A percentile compares a stretch with the other conserved stretches of the same genome.
Evolutionary conservation across 2,329 filamentous ascomycete genomes (phyloP).

Genomic region (Fusarium algeriense): DNA sequence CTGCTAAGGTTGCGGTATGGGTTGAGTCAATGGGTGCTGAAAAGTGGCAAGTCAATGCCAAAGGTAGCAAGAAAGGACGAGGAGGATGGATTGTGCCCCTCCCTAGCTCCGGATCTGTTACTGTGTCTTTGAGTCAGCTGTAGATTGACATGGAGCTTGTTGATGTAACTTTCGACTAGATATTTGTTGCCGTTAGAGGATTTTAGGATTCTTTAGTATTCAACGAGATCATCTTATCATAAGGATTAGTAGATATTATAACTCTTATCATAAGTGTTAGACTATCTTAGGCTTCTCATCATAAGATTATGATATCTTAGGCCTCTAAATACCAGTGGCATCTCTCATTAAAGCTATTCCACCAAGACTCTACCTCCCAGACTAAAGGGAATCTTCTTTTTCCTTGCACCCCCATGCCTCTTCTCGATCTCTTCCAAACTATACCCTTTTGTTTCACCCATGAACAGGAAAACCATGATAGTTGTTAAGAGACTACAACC

Average conservation of each 20-base stretch:
- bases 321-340: too few relatives aligned
- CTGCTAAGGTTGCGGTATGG: slow-evolving; percentile 52
- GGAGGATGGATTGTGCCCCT: slow-evolving; percentile 41
- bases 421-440: slow-evolving; percentile 56
- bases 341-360: too few relatives aligned
- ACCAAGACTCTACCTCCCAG: not conserved
- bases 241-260: too few relatives aligned
- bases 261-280: too few relatives aligned
- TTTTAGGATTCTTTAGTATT: too few relatives aligned
- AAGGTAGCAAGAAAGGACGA: slow-evolving; percentile 11
- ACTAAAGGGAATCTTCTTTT: not conserved
- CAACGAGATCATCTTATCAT: too few relatives aligned
- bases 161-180: not conserved
- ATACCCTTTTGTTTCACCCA: slow-evolving; percentile 59
- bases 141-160: not conserved
- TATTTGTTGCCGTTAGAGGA: too few relatives aligned
- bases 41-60: slow-evolving; percentile 18
- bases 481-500: slow-evolving; percentile 55
- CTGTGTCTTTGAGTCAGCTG: slow-evolving; percentile 1
- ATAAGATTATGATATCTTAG: too few relatives aligned
- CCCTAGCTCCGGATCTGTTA: not conserved
- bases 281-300: too few relatives aligned
- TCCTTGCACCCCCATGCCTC: slow-evolving; percentile 6
- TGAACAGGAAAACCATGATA: slow-evolving; percentile 53
- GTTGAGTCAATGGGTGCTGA: slow-evolving; percentile 47